Evolutionary conservation across 1,284 basidiomycete genomes (phyloP), one percentile per base, ranked within the genome.

Genomic region (Boletus semigastroideus): DNA sequence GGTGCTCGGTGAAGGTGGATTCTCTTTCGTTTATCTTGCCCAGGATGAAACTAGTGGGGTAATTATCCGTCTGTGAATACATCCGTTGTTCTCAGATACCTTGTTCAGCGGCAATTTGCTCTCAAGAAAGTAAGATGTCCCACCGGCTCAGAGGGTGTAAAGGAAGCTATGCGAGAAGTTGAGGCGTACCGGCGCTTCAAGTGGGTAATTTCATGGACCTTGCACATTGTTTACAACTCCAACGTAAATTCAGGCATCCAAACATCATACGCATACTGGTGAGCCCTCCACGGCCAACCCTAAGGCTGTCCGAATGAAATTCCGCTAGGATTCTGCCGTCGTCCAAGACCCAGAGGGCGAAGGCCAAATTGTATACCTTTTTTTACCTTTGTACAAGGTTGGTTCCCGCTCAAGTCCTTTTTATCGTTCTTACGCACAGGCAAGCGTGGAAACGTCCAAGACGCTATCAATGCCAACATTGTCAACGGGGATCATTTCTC

Each of bases 1-100:
- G 59, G 85, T 96, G 14, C 82, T 98, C 5, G 94, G 94, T 41
- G 94, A 98, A 72, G 94, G 94, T 38, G 94, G 92, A 2, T 97
- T 97, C 77, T 93, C 91, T 14, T 97, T 95, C 67, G 94, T 98
- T 17, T 94, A 94, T 69, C 79, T 94, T 33, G 90, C 90, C n/a
- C 86, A 90, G 62, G 92, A 95, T 68, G 89, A 91, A 62, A 76
- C 81, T 54, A 90, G 87, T 62, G 88, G 87, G 41, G 87, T 90
- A 61, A 61, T 82, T 73, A 14, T 33, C 55, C 28, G 19, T 36
- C 28, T 36, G 1, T 11, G 13, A 11, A 6, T 9, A 2, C 37
- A 19, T 16, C 43, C 20, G 30, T 30, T 33, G 1, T 51, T 27
- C 38, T 52, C 37, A 54, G 49, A 20, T 22, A 30, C 25, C 16